Evolutionary conservation across 345 rosid species (phyloP).

Genomic region (Rhodomyrtus tomentosa): DNA sequence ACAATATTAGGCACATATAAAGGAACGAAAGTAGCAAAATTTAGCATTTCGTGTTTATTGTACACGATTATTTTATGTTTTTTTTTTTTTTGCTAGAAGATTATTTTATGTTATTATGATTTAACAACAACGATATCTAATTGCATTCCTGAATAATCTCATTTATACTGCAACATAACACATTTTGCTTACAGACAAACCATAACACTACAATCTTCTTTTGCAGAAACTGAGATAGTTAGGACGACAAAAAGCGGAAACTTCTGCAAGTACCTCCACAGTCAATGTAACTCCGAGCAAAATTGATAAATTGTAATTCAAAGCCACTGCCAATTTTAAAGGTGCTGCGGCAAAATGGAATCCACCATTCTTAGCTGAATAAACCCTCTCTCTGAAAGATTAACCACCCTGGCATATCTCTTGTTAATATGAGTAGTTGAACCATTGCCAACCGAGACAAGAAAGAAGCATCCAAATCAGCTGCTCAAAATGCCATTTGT

Average conservation of each 20-base stretch:
- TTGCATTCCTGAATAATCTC: too few relatives aligned
- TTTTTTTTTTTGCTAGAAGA: too few relatives aligned
- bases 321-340: not conserved
- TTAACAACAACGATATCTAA: too few relatives aligned
- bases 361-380: not conserved
- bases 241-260: not conserved
- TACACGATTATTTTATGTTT: too few relatives aligned
- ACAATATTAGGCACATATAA: too few relatives aligned
- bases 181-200: not conserved
- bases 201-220: not conserved
- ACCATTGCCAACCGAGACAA: not conserved
- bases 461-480: not conserved
- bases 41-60: too few relatives aligned
- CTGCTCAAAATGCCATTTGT: not conserved
- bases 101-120: too few relatives aligned
- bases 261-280: not conserved
- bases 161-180: not conserved
- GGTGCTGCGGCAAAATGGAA: not conserved
- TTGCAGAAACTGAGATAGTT: not conserved
- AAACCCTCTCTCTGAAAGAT: not conserved
- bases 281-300: not conserved
- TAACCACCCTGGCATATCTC: not conserved
- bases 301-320: not conserved
- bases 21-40: too few relatives aligned
- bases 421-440: not conserved